Percentiles rank a stretch among this genome's conserved stretches.
Evolutionary conservation across 1,284 basidiomycete species (phyloP).

Genomic region (Cystobasidiaceae sp.): DNA sequence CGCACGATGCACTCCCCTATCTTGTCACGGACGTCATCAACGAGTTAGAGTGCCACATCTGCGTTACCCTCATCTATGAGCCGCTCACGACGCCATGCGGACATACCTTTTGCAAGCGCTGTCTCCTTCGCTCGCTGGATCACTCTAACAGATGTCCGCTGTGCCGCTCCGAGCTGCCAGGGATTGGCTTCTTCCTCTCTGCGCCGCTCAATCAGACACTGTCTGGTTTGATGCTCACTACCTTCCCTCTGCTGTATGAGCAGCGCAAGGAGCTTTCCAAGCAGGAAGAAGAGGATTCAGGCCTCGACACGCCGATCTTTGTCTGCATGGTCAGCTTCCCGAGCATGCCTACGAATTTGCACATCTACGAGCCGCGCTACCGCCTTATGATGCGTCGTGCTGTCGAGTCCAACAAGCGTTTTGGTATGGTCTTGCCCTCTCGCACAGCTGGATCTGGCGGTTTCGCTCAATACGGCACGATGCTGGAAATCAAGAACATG

Average conservation of each 20-base stretch:
- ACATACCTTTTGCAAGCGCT: slow-evolving; percentile 86
- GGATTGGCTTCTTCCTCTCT: slow-evolving; percentile 34
- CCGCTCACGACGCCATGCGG: slow-evolving; percentile 91
- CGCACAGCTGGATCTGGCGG: slow-evolving; percentile 50
- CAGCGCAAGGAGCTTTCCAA: slow-evolving; percentile 30
- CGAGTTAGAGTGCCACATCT: slow-evolving; percentile 84
- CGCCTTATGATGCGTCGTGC: slow-evolving; percentile 89
- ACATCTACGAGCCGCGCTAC: slow-evolving; percentile 87
- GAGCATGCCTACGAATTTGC: slow-evolving; percentile 77
- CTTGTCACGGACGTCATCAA: slow-evolving; percentile 55
- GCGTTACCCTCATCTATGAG: slow-evolving; percentile 73
- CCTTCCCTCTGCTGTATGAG: slow-evolving; percentile 37
- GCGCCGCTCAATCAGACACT: slow-evolving; percentile 36
- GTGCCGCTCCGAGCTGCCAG: slow-evolving; percentile 56
- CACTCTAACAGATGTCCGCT: slow-evolving; percentile 76
- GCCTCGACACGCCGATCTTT: slow-evolving; percentile 83
- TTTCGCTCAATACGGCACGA: slow-evolving; percentile 73
- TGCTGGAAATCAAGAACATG: slow-evolving; percentile 80
- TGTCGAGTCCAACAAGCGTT: slow-evolving; percentile 68
- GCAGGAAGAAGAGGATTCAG: slow-evolving; percentile 32
- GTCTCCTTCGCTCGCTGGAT: slow-evolving; percentile 81
- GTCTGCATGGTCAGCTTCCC: slow-evolving; percentile 86
- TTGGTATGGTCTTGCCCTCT: slow-evolving; percentile 83
- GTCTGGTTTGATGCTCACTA: slow-evolving; percentile 32
- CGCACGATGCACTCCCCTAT: background rate